Evolutionary conservation across 2,329 filamentous ascomycete genomes (phyloP), one percentile per base, ranked within the genome.

Genomic region (Hymenoscyphus fraxineus): DNA sequence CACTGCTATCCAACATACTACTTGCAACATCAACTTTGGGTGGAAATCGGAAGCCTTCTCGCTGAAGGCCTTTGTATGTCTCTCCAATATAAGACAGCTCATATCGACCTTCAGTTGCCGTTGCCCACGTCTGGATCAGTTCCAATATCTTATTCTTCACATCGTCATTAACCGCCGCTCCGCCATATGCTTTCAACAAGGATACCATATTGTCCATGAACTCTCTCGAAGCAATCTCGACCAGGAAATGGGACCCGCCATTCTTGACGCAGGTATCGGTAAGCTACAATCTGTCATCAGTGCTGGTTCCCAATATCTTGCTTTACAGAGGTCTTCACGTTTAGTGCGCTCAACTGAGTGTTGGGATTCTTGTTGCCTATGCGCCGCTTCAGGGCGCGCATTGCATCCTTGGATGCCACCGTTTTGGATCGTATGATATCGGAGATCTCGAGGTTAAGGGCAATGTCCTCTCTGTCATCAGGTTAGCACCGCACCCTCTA

Each of bases 181-280:
- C 78, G 2, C 91, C 91, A 60, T 90, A 88, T 19, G 91, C 90
- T 75, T 94, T 93, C 39, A 99, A 83, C 16, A 99, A 83, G 40
- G 94, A 97, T 19, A 92, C 89, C 61, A 99, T 80, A 76, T 97
- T 97, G 79, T 99, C 95, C 90, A 99, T 96, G 75, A 98, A 99
- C 80, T 99, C 95, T 68, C 93, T 88, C 19, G 94, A 97, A 51
- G 95, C 94, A 71, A 99, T 95, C 80, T 99, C 95, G 70, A 88
- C 85, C 59, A 99, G 88, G 78, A 99, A 99, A 78, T 99, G 95
- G 47, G 90, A 86, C 71, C 95, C 95, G 65, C 95, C 95, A 81
- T 99, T 99, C 81, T 99, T 99, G 67, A 98, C 93, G 76, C 95
- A 99, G 0, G 95, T 98, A 80, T 99, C 95, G 69, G 93, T 97